Evolutionary conservation across 225 moss, liverwort and hornwort genomes (phyloP), one percentile per base, ranked within the genome.

Genomic region (Polytrichum commune): DNA sequence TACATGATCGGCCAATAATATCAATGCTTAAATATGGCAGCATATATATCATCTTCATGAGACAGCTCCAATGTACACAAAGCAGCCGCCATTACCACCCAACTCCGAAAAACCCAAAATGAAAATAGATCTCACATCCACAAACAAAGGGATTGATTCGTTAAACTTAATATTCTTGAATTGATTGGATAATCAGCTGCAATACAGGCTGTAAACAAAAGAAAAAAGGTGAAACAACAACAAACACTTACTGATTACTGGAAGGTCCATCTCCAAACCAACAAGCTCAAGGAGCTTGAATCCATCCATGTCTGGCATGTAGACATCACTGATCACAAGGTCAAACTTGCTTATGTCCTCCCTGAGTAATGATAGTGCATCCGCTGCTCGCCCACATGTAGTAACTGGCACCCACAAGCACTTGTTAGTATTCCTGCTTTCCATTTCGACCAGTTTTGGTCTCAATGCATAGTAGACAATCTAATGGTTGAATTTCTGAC

Each of bases 291-390:
- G 90, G 32, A 94, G 79, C 82, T 92, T 92, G 61, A 94, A 94
- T 33, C 94, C 94, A 78, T 94, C 94, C 90, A 94, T 92, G 63
- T 90, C 94, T 27, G 94, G 94, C 94, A 94, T 94, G 74, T 92
- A 83, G 25, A 94, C 94, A 67, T 94, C 94, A 60, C 92, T 92
- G 74, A 94, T 90, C 66, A 94, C 92, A 72, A 94, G 88, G 83
- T 94, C 94, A 28, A 83, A 94, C 72, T 83, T 86, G 79, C 74
- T 83, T 25, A 87, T 87, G 69, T 90, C 88, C 76, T 82, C 90
- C 57, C 88, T 80, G 60, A 94, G 79, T 29, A 90, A 71, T 65
- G 84, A 76, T 63, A 92, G 67, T 19, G 94, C 94, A 57, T 81
- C 85, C 63, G 92, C 77, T 23, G 94, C 94, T 61, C 78, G 80